These are phyloP conservation scores for Fusarium miscanthi DNA, from an alignment of 2,329 filamentous ascomycete species.

Conservation along the genomic window DNA sequence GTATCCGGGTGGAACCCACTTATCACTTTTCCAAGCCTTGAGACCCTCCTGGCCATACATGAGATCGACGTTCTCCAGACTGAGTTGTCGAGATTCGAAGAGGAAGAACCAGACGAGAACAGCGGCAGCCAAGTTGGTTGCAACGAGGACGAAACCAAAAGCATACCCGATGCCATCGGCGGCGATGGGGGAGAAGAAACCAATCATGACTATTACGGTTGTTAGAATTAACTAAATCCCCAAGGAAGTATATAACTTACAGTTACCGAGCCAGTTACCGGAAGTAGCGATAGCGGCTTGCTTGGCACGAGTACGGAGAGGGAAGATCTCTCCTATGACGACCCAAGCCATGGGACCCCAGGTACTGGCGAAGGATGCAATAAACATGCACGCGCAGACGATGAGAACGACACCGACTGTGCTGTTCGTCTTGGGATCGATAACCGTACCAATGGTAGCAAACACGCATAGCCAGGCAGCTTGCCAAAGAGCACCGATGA, in stretches of 20 bases:
- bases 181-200: constrained; percentile 76
- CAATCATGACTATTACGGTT: constrained; percentile 62
- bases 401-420: constrained; percentile 75
- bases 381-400: constrained; percentile 79
- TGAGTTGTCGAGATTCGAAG: constrained; percentile 72
- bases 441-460: constrained; percentile 64
- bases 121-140: constrained; percentile 68
- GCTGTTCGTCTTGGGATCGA: constrained; percentile 55
- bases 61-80: constrained; percentile 77
- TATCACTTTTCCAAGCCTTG: constrained; percentile 69
- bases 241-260: constrained; percentile 36
- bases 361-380: constrained; percentile 75
- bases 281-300: constrained; percentile 66
- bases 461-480: constrained; percentile 73
- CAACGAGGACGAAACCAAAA: constrained; percentile 74
- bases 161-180: constrained; percentile 68
- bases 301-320: constrained; percentile 65
- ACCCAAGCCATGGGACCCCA: constrained; percentile 79
- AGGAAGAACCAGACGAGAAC: constrained; percentile 76
- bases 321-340: constrained; percentile 74
- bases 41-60: constrained; percentile 72
- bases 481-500: constrained; percentile 75
- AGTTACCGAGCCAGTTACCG: constrained; percentile 71
- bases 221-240: background rate
- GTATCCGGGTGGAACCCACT: constrained; percentile 63